A percentile compares a stretch with the other conserved stretches of the same genome.
These are phyloP conservation scores for Brassica hybrid DNA, from an alignment of 441 rosid genomes.

Conservation along the genomic window DNA sequence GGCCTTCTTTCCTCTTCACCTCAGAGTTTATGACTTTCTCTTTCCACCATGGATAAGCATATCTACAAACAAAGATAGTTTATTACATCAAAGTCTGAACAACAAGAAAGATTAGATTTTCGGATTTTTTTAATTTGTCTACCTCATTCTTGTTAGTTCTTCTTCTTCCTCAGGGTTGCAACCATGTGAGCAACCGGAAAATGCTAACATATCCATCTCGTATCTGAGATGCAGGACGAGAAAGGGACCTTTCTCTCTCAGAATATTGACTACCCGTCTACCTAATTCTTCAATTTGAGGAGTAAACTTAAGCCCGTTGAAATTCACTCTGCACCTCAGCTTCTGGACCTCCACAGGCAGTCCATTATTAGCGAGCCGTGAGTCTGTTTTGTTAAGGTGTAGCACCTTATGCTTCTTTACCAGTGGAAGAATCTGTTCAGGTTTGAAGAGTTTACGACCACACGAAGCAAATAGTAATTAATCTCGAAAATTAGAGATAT, in stretches of 20 bases:
- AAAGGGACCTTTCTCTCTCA: constrained; percentile 74
- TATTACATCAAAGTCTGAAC: not conserved
- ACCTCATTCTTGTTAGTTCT: constrained; percentile 73
- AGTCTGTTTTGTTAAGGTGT: constrained; percentile 68
- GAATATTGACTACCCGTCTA: constrained; percentile 55
- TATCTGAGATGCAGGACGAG: constrained; percentile 77
- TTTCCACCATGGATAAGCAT: constrained; percentile 86
- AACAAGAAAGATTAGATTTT: constrained; percentile 1
- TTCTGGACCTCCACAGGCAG: constrained; percentile 71
- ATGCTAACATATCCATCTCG: constrained; percentile 87
- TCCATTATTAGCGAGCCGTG: constrained; percentile 72
- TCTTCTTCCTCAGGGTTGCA: constrained; percentile 67
- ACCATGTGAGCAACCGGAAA: constrained; percentile 77
- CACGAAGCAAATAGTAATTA: no score
- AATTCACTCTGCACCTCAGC: constrained; percentile 72
- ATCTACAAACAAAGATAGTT: constrained; percentile 43
- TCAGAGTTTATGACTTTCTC: constrained; percentile 71
- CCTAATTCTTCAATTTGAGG: constrained; percentile 70
- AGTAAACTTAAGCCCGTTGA: constrained; percentile 65
- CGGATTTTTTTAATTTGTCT: not conserved
- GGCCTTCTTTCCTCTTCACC: constrained; percentile 68
- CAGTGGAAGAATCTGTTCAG: constrained; percentile 67
- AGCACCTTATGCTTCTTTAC: constrained; percentile 64
- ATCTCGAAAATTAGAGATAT: constrained; percentile 6
- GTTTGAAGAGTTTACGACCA: constrained; percentile 1